Conservation (phyloP, 2,329 filamentous ascomycete genomes). For the Sarocladium strictum region DNA sequence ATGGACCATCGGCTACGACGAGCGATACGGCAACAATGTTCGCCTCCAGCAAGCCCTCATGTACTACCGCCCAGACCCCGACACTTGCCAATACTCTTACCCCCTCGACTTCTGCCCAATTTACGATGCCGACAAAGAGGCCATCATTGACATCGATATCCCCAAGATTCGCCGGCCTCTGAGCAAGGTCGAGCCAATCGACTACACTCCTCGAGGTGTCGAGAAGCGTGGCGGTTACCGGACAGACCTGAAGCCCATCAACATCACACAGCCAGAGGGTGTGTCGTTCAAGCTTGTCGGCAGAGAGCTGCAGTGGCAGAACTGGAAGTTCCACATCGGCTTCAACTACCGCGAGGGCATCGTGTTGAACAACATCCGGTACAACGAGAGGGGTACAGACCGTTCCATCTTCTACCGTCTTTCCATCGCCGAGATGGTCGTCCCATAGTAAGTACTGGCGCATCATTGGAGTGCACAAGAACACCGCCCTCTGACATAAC, state of each 20-base stretch:
- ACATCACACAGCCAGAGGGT: conserved; percentile 82
- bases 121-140: conserved; percentile 71
- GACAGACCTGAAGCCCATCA: conserved; percentile 75
- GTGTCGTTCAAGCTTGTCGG: conserved; percentile 79
- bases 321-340: conserved; percentile 87
- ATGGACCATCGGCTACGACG: conserved; percentile 94
- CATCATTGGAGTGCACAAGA: neutral
- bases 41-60: conserved; percentile 89
- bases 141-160: conserved; percentile 79
- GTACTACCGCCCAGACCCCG: conserved; percentile 84
- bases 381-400: conserved; percentile 73
- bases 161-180: conserved; percentile 71
- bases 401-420: conserved; percentile 83
- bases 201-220: conserved; percentile 72
- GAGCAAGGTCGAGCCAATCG: conserved; percentile 64
- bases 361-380: conserved; percentile 83
- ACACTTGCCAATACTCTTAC: conserved; percentile 86
- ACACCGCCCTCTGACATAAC: conserved; percentile 12
- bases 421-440: conserved; percentile 89
- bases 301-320: conserved; percentile 77
- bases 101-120: conserved; percentile 94
- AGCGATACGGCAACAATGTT: conserved; percentile 72
- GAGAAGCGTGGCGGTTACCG: conserved; percentile 71
- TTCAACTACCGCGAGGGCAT: conserved; percentile 95
- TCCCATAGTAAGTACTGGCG: conserved; percentile 57